phyloP scores from a whole-genome alignment of 1,284 basidiomycete species.

The Rhodotorula sp. region DNA sequence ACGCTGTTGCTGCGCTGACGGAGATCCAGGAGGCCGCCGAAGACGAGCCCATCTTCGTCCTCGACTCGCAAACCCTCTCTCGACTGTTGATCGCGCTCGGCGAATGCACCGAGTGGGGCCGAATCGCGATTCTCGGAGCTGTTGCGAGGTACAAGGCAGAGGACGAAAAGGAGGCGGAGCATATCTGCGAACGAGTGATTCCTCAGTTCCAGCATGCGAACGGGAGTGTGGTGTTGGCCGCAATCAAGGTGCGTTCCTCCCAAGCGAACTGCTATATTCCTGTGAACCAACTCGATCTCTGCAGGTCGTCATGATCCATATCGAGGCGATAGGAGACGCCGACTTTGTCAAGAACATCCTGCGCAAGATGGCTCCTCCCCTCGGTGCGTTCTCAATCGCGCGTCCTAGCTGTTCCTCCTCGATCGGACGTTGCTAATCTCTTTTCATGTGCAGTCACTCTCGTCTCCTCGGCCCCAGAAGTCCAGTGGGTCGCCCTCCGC shows the following conservation, averaged over 20 bases:
- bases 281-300: not conserved
- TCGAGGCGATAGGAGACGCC: conserved; percentile 75
- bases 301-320: conserved; percentile 95
- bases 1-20: conserved; percentile 85
- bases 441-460: conserved; percentile 53
- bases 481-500: conserved; percentile 95
- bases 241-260: conserved; percentile 69
- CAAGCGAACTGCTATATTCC: not conserved
- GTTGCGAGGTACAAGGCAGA: conserved; percentile 76
- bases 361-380: conserved; percentile 95
- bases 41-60: conserved; percentile 65
- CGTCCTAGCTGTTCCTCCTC: not conserved
- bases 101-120: conserved; percentile 98
- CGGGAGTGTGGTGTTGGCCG: conserved; percentile 88
- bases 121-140: conserved; percentile 86
- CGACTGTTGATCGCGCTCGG: conserved; percentile 94
- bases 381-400: conserved; percentile 53
- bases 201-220: conserved; percentile 98
- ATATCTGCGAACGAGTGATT: conserved; percentile 96
- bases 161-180: conserved; percentile 92
- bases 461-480: conserved; percentile 60
- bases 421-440: not conserved
- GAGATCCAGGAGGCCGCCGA: conserved; percentile 72
- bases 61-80: conserved; percentile 75
- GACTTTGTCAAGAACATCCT: conserved; percentile 83